Base-by-base conservation (phyloP, 805 yeast species). In the Pichia eremophila region DNA sequence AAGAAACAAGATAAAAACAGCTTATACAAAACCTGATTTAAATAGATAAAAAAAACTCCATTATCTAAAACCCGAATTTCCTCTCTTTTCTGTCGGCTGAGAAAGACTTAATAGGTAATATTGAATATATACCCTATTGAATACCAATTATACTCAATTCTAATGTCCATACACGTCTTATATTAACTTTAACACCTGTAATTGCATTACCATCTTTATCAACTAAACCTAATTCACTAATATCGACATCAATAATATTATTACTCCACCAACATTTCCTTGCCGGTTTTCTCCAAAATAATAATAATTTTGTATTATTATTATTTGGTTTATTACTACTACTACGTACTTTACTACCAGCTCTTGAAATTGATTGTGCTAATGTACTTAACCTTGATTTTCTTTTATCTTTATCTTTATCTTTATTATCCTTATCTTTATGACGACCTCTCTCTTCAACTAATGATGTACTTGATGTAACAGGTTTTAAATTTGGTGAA, bases 251-350 rank as follows among this genome's bases (percentile, higher is more conserved):
- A 19, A 78, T 65, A 29, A 65, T 70, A 40, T 79, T 77, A 61
- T 80, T 78, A 8, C 86, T 75, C 99, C 99, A 93, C 99, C 99
- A 93, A 68, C 99, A 93, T 62, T 93, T 93, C 60, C 98, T 77
- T 2, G 99, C 99, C 1, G 99, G 99, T 62, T 93, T 93, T 53
- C 95, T 77, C 98, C 99, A 93, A 61, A 93, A 93, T 45, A 93
- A 68, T 36, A 93, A 71, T 45, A 93, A 73, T 64, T 93, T 93
- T 5, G 69, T 66, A 14, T 66, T 67, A 51, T 64, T 66, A 25
- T 72, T 65, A 54, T 67, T 66, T 11, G 41, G 18, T 45, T 51
- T 59, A 49, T 4, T 19, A 19, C 22, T 19, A 19, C 22, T 19
- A 19, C 65, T 57, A 54, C 67, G 54, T 52, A 58, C 60, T 60